Base-by-base conservation (phyloP, 2,329 filamentous ascomycete species). In the Apiospora hydei region DNA sequence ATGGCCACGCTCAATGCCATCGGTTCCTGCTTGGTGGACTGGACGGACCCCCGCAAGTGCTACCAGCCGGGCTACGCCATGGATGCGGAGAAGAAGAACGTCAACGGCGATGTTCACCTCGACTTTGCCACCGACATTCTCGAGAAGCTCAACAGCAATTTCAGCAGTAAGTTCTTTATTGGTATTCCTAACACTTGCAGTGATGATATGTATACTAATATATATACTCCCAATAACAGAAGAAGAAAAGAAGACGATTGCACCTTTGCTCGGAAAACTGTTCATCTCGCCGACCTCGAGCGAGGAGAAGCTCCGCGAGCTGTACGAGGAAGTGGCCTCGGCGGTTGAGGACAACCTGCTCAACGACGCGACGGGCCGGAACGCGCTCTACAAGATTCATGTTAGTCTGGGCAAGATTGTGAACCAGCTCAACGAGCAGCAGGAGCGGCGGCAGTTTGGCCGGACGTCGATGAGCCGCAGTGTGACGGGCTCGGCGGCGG, bases 1-100 rank as follows among this genome's bases (percentile, higher is more conserved):
- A 95, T 97, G 90, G 93, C 96, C 11, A 91, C 92, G 76, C 88
- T 97, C 75, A 88, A 90, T 61, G 89, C 91, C 3, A 93, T 97
- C 72, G 94, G 94, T 0, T 91, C 93, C 3, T 96, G 95, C 78
- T 84, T 98, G 10, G 90, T 95, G 0, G 96, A 98, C 80, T 98
- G 96, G 96, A 98, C 96, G 0, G 96, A 98, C 81, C 95, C 95
- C 49, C 88, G 96, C 69, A 95, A 97, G 81, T 94, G 84, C 83
- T 93, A 83, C 83, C 88, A 81, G 71, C 87, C 84, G 75, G 85
- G 82, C 5, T 77, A 83, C 1, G 78, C 87, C 1, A 83, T 84
- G 72, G 89, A 93, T 68, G 85, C 85, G 1, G 87, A 89, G 70
- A 91, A 89, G 81, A 91, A 88, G 84, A 86, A 85, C 69, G 88